Conservation (phyloP, 306 rosid species). For the Myrica gale region DNA sequence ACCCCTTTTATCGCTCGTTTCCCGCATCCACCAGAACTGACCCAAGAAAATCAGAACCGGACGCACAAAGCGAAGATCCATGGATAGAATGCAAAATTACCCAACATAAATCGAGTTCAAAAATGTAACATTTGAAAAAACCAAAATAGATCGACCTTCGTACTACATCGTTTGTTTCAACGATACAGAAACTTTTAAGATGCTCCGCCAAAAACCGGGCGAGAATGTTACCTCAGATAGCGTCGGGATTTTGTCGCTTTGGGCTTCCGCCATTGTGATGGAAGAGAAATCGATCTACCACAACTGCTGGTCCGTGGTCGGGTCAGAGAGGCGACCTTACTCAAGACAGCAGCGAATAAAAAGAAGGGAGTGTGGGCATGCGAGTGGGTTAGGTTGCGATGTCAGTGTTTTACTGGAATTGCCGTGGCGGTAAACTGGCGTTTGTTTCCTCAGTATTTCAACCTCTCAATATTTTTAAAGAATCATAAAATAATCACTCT, state of each 20-base stretch:
- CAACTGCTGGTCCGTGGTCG: not conserved
- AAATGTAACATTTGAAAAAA: too few relatives aligned
- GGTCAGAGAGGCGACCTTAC: slow-evolving; percentile 25
- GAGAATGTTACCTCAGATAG: slow-evolving; percentile 59
- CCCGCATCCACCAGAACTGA: not conserved
- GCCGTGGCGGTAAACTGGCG: slow-evolving; percentile 6
- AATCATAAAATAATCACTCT: too few relatives aligned
- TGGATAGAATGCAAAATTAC: not conserved
- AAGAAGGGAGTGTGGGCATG: not conserved
- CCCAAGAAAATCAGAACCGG: not conserved
- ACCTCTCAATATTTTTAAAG: too few relatives aligned
- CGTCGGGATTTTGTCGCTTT: slow-evolving; percentile 43
- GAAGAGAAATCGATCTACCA: slow-evolving; percentile 30
- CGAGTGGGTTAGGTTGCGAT: not conserved
- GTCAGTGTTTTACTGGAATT: not conserved
- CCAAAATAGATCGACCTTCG: slow-evolving; percentile 3
- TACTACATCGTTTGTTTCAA: not conserved
- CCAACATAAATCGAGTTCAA: not conserved
- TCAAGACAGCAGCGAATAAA: not conserved
- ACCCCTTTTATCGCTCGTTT: not conserved
- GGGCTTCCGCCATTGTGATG: slow-evolving; percentile 76
- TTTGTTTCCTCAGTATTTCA: too few relatives aligned
- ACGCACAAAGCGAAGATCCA: not conserved
- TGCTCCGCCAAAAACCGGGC: not conserved
- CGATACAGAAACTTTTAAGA: not conserved